Conservation (phyloP, 495 filamentous ascomycete species). For the Neurospora africana region DNA sequence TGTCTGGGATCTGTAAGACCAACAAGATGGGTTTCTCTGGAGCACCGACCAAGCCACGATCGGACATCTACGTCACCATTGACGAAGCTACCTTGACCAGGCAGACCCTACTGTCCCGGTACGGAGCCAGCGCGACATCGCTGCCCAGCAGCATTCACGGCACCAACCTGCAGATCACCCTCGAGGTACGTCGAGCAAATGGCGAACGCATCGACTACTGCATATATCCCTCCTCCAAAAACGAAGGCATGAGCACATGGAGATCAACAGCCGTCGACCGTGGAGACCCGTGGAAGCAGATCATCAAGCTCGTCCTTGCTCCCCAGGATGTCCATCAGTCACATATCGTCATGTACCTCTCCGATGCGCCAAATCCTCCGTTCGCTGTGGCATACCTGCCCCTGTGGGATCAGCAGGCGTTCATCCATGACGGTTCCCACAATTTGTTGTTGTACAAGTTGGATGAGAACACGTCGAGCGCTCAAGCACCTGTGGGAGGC, state of each 20-base stretch:
- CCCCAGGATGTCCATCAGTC: conserved; percentile 70
- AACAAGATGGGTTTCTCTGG: conserved; percentile 91
- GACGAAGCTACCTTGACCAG: conserved; percentile 61
- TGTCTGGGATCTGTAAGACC: conserved; percentile 70
- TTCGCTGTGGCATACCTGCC: conserved; percentile 91
- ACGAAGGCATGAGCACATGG: conserved; percentile 67
- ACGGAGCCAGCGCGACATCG: conserved; percentile 61
- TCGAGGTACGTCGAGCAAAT: conserved; percentile 69
- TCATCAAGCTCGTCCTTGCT: conserved; percentile 69
- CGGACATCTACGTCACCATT: conserved; percentile 89
- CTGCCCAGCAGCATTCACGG: conserved; percentile 51
- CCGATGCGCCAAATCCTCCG: conserved; percentile 71
- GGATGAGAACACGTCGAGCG: conserved; percentile 64
- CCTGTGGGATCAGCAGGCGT: conserved; percentile 85
- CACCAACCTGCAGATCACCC: conserved; percentile 71
- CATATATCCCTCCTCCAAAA: conserved; percentile 78
- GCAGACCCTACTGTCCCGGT: conserved; percentile 71
- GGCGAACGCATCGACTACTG: conserved; percentile 78
- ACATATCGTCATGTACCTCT: conserved; percentile 82
- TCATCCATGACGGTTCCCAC: conserved; percentile 79
- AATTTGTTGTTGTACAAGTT: conserved; percentile 74
- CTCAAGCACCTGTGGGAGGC: conserved; percentile 42
- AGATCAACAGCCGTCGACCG: conserved; percentile 70
- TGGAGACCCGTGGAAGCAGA: conserved; percentile 76
- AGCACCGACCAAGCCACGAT: conserved; percentile 74